These are phyloP conservation scores for Tuber aestivum DNA, from an alignment of 495 filamentous ascomycete species.

Conservation along the genomic window DNA sequence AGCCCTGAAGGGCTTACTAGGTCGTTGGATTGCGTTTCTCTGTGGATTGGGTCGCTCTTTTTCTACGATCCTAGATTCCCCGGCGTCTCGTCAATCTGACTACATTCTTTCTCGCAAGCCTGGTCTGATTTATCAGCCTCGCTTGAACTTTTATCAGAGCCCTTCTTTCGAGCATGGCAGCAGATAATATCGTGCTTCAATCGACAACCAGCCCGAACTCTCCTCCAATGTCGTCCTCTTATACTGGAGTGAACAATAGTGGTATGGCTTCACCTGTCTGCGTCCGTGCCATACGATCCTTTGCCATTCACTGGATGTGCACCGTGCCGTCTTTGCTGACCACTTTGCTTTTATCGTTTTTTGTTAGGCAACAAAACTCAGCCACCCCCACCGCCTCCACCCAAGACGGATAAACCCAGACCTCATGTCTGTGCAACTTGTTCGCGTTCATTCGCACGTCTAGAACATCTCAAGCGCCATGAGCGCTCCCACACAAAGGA, in stretches of 20 bases:
- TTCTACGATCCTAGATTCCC: neutral
- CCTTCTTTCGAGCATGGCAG: slow-evolving; percentile 36
- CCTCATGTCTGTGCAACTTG: slow-evolving; percentile 94
- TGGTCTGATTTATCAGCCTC: slow-evolving; percentile 35
- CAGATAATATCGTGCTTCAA: slow-evolving; percentile 35
- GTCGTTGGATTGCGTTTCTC: slow-evolving; percentile 28
- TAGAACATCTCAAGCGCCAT: slow-evolving; percentile 97
- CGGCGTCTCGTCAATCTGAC: slow-evolving; percentile 21
- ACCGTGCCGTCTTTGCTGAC: slow-evolving; percentile 25
- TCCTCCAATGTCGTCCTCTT: slow-evolving; percentile 35
- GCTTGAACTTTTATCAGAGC: slow-evolving; percentile 17
- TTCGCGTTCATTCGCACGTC: slow-evolving; percentile 81
- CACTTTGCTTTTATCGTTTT: slow-evolving; percentile 23
- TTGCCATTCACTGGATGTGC: slow-evolving; percentile 14
- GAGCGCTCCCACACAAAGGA: slow-evolving; percentile 99
- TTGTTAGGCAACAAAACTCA: slow-evolving; percentile 29
- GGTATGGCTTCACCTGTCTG: slow-evolving; percentile 34
- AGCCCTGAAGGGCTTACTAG: slow-evolving; percentile 18
- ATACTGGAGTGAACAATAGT: slow-evolving; percentile 35
- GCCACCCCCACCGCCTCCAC: slow-evolving; percentile 45
- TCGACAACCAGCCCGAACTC: slow-evolving; percentile 30
- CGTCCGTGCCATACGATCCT: slow-evolving; percentile 29
- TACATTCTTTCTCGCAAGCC: slow-evolving; percentile 24
- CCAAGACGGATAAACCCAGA: slow-evolving; percentile 94
- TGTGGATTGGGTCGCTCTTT: slow-evolving; percentile 24